Evolutionary conservation across 352 stramenopile genomes (phyloP).

Genomic region (Pythium brassicae): DNA sequence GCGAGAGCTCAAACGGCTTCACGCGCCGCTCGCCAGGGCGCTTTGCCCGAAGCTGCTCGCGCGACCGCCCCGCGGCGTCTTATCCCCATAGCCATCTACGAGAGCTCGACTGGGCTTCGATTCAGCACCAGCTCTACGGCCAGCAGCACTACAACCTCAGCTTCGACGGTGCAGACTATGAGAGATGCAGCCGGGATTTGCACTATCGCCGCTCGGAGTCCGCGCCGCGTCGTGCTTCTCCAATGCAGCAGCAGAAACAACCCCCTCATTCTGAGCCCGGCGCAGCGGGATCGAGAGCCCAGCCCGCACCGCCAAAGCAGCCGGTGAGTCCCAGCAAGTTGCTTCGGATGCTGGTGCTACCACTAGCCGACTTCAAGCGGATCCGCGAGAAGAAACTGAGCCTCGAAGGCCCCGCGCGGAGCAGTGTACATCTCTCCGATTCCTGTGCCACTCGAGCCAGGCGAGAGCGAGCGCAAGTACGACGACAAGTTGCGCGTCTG

Average conservation of each 20-base stretch:
- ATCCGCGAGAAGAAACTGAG: not conserved
- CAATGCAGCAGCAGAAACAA: not conserved
- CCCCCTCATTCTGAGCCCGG: too few species aligned
- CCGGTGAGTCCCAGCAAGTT: not conserved
- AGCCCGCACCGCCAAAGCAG: too few species aligned
- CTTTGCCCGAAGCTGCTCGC: too few species aligned
- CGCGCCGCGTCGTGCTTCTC: not conserved
- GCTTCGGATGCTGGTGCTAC: slow-evolving; percentile 2
- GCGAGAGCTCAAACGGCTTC: too few species aligned
- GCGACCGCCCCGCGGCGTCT: too few species aligned
- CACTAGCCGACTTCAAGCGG: slow-evolving; percentile 3
- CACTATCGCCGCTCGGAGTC: not conserved
- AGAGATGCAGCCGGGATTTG: too few species aligned
- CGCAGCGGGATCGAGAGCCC: too few species aligned
- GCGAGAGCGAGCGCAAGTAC: slow-evolving; percentile 14
- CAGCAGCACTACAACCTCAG: not conserved
- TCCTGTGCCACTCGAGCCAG: slow-evolving; percentile 9
- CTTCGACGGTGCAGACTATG: too few species aligned
- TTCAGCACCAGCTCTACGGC: not conserved
- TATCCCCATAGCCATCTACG: not conserved
- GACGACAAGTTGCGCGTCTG: slow-evolving; percentile 14
- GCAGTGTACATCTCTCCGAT: slow-evolving; percentile 5
- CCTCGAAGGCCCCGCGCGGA: not conserved
- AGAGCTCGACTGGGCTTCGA: not conserved
- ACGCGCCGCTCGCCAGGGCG: not conserved